Conservation (phyloP, 148 eudicot species). For the Rhododendron simsii region DNA sequence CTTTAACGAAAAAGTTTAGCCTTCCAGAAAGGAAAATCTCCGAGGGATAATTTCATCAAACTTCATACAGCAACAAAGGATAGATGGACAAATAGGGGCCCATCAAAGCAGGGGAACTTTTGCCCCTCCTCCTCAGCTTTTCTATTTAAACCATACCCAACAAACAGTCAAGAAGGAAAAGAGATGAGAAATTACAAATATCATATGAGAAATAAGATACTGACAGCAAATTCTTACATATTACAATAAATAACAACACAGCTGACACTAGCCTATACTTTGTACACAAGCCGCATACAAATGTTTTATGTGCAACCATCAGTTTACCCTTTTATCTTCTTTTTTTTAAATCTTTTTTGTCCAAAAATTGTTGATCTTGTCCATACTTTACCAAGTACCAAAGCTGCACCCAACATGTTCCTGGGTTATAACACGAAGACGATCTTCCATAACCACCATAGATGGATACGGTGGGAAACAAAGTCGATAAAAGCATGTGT, state of each 20-base stretch:
- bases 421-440: conserved; percentile 56
- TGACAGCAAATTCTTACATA: conserved; percentile 1
- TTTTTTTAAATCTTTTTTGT: not conserved
- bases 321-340: not conserved
- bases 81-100: not conserved
- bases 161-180: not conserved
- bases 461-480: conserved; percentile 66
- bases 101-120: not conserved
- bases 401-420: conserved; percentile 94
- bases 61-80: not conserved
- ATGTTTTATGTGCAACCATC: conserved; percentile 24
- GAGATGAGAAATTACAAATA: not conserved
- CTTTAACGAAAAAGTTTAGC: not conserved
- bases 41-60: not conserved
- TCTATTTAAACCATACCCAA: not conserved
- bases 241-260: not conserved
- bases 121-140: not conserved
- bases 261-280: conserved; percentile 6
- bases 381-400: conserved; percentile 50
- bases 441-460: conserved; percentile 46
- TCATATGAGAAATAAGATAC: conserved; percentile 2
- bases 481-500: conserved; percentile 82
- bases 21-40: not conserved
- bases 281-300: conserved; percentile 8
- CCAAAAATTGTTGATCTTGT: not conserved